phyloP scores from a whole-genome alignment of 352 stramenopile species.

The Globisporangium cederbergense region DNA sequence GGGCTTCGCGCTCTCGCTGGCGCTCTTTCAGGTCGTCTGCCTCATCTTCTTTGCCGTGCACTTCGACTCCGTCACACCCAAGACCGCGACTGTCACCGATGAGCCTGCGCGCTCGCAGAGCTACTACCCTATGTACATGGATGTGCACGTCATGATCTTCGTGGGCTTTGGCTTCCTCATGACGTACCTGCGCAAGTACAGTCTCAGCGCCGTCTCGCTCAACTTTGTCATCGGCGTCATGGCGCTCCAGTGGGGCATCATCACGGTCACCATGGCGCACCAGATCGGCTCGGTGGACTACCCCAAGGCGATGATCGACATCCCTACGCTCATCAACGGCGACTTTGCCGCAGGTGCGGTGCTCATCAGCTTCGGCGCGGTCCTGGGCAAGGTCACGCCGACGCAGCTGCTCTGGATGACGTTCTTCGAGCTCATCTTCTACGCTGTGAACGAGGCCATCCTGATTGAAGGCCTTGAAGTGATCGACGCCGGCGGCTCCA shows the following conservation, averaged over 20 bases:
- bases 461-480: conserved; percentile 49
- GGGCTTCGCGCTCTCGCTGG: conserved; percentile 40
- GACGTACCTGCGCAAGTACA: conserved; percentile 86
- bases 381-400: conserved; percentile 74
- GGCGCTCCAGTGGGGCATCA: conserved; percentile 65
- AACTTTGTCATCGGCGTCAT: conserved; percentile 77
- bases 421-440: conserved; percentile 75
- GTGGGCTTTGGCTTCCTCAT: conserved; percentile 88
- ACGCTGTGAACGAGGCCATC: conserved; percentile 77
- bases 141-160: conserved; percentile 86
- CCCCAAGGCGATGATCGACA: conserved; percentile 47
- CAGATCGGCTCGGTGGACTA: conserved; percentile 49
- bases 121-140: conserved; percentile 66
- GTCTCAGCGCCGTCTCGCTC: conserved; percentile 65
- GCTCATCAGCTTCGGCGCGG: conserved; percentile 76
- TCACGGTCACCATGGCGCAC: conserved; percentile 57
- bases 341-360: conserved; percentile 77
- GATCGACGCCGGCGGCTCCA: conserved; percentile 74
- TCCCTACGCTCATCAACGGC: conserved; percentile 68
- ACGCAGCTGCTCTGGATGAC: conserved; percentile 77
- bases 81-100: conserved; percentile 18
- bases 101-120: conserved; percentile 7
- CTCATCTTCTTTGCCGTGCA: conserved; percentile 43
- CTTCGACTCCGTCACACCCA: conserved; percentile 41
- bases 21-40: conserved; percentile 39